These are phyloP conservation scores for Hypoxylon rubiginosum DNA, from an alignment of 2,329 filamentous ascomycete genomes.

Conservation along the genomic window DNA sequence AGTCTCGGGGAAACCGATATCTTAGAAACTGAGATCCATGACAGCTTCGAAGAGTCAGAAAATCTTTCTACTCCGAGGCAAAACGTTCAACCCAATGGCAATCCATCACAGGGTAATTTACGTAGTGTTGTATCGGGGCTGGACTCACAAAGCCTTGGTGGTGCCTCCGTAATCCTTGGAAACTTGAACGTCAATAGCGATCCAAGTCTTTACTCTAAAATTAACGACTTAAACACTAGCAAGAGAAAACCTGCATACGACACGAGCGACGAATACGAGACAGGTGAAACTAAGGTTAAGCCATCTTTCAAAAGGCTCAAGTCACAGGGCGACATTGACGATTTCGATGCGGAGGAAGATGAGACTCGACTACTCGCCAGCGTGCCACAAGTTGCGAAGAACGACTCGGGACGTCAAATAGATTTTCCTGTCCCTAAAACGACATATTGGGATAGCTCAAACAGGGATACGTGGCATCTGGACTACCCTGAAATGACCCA, in stretches of 20 bases:
- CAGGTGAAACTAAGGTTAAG: conserved; percentile 52
- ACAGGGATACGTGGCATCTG: conserved; percentile 70
- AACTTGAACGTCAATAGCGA: conserved; percentile 57
- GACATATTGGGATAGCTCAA: conserved; percentile 68
- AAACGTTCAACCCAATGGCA: conserved; percentile 44
- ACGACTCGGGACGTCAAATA: conserved; percentile 68
- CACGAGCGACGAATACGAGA: conserved; percentile 66
- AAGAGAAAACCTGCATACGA: conserved; percentile 69
- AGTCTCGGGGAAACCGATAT: conserved; percentile 55
- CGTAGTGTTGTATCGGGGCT: conserved; percentile 48
- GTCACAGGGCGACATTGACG: conserved; percentile 61
- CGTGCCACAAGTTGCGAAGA: conserved; percentile 64
- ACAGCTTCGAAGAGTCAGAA: conserved; percentile 63
- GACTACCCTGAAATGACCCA: conserved; percentile 75
- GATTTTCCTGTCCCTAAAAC: conserved; percentile 69
- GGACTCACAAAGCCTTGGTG: conserved; percentile 68
- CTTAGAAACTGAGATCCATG: conserved; percentile 58
- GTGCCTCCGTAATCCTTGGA: conserved; percentile 61
- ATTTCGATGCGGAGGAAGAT: conserved; percentile 54
- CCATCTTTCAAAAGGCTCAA: conserved; percentile 69
- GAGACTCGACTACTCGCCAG: conserved; percentile 63
- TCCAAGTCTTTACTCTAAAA: conserved; percentile 40
- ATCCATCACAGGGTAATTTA: conserved; percentile 43
- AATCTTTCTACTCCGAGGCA: conserved; percentile 54
- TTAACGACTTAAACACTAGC: conserved; percentile 61